Percentiles rank a stretch among this genome's conserved stretches.
Evolutionary conservation across 1,284 basidiomycete species (phyloP).

Genomic region (Pseudozyma tsukubaensis): DNA sequence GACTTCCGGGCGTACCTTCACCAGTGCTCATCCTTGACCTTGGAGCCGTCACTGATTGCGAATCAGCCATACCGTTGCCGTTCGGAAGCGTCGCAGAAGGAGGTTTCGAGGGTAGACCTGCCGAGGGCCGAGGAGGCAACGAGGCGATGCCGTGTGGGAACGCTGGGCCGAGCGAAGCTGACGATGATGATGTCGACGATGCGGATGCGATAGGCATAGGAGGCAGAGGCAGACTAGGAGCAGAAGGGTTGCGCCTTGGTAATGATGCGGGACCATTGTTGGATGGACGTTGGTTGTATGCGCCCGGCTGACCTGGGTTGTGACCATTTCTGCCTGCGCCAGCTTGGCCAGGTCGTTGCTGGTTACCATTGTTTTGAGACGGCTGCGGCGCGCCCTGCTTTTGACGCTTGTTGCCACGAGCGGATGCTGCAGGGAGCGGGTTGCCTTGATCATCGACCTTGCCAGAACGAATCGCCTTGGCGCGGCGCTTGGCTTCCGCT

Average conservation of each 20-base stretch:
- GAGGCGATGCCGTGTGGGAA: conserved; percentile 31
- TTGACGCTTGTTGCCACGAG: conserved; percentile 38
- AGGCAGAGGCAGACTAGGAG: conserved; percentile 9
- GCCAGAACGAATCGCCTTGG: conserved; percentile 61
- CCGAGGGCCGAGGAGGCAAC: conserved; percentile 28
- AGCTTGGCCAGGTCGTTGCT: conserved; percentile 5
- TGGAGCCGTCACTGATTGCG: not conserved
- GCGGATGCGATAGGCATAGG: conserved; percentile 10
- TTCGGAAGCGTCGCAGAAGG: conserved; percentile 19
- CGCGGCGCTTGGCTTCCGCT: conserved; percentile 74
- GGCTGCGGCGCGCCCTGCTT: conserved; percentile 18
- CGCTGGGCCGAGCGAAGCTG: conserved; percentile 16
- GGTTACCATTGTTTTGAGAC: conserved; percentile 9
- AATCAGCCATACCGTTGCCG: conserved; percentile 7
- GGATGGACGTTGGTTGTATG: conserved; percentile 14
- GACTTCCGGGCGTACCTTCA: conserved; percentile 8
- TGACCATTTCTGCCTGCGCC: conserved; percentile 1
- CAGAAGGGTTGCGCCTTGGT: conserved; percentile 15
- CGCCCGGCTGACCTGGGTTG: conserved; percentile 3
- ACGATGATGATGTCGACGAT: too few species aligned
- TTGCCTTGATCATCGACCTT: conserved; percentile 35
- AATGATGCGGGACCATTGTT: conserved; percentile 4
- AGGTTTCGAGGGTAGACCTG: conserved; percentile 37
- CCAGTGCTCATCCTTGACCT: conserved; percentile 24
- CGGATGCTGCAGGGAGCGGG: conserved; percentile 14